phyloP scores from a whole-genome alignment of 768 basidiomycete species.

The Kwoniella sp. region DNA sequence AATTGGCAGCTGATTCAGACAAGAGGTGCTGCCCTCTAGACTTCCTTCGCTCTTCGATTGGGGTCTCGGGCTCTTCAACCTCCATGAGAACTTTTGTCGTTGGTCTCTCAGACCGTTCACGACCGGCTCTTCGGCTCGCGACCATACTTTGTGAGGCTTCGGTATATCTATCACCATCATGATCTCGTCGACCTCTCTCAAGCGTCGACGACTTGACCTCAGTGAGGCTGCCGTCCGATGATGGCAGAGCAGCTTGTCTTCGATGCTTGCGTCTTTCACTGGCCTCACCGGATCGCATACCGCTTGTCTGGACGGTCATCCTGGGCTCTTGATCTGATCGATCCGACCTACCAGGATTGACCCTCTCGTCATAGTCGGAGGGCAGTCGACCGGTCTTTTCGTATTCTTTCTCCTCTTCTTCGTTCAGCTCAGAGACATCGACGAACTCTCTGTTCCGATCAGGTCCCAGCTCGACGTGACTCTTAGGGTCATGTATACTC shows the following conservation, averaged over 20 bases:
- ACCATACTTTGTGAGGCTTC: background rate
- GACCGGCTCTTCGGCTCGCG: background rate
- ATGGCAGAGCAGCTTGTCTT: background rate
- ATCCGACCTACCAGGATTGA: background rate
- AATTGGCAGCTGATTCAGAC: background rate
- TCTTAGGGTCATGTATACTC: background rate
- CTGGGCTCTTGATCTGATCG: background rate
- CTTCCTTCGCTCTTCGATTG: background rate
- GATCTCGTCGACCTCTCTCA: no score
- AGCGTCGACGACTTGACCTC: no score
- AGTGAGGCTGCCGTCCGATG: background rate
- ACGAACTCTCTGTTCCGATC: constrained; percentile 1
- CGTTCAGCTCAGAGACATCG: constrained; percentile 12
- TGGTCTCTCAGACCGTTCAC: background rate
- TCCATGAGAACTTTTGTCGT: background rate
- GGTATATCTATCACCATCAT: background rate
- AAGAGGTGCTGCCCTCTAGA: background rate
- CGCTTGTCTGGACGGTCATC: no score
- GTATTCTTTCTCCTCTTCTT: constrained; percentile 3
- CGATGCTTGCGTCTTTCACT: background rate
- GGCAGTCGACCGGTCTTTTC: constrained; percentile 10
- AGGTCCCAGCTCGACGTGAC: background rate
- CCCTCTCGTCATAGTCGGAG: background rate
- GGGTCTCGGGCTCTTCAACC: background rate
- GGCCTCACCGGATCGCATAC: no score